Conservation (phyloP, 768 basidiomycete species). For the Kwoniella mangroviensis region DNA sequence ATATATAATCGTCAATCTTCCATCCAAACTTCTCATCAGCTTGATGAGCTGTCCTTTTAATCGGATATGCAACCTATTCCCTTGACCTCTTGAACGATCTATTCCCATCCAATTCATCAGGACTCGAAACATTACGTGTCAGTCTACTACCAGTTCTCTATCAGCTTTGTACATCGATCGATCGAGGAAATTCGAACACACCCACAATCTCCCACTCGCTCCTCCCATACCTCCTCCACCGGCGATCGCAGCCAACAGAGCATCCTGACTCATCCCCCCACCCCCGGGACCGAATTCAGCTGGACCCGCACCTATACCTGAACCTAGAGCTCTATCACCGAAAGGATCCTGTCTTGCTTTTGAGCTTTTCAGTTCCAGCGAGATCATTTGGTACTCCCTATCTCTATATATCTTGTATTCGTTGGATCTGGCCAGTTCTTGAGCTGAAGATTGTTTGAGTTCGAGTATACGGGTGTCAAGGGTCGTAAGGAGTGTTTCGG, state of each 20-base stretch:
- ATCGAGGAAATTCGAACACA: slow-evolving; percentile 12
- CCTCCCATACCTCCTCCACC: not conserved
- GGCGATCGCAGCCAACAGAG: slow-evolving; percentile 10
- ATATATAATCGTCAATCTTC: too few relatives aligned
- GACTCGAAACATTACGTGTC: slow-evolving; percentile 21
- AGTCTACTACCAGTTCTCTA: not conserved
- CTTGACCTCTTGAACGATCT: slow-evolving; percentile 15
- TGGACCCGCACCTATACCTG: not conserved
- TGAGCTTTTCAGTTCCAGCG: not conserved
- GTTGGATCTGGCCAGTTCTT: not conserved
- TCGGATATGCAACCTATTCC: slow-evolving; percentile 9
- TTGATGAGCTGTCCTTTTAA: not conserved
- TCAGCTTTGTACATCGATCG: not conserved
- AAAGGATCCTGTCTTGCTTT: slow-evolving; percentile 1
- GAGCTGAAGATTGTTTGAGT: not conserved
- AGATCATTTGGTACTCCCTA: slow-evolving; percentile 6
- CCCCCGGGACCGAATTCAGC: not conserved
- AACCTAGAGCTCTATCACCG: not conserved
- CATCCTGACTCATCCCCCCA: not conserved
- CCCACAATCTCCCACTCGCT: slow-evolving; percentile 23
- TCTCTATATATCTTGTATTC: slow-evolving; percentile 17
- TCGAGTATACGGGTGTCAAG: slow-evolving; percentile 18
- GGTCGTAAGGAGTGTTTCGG: slow-evolving; percentile 17
- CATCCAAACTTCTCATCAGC: not conserved
- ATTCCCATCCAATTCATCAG: slow-evolving; percentile 13